Evolutionary conservation across 345 rosid species (phyloP), one percentile per base, ranked within the genome.

Genomic region (Firmiana major): DNA sequence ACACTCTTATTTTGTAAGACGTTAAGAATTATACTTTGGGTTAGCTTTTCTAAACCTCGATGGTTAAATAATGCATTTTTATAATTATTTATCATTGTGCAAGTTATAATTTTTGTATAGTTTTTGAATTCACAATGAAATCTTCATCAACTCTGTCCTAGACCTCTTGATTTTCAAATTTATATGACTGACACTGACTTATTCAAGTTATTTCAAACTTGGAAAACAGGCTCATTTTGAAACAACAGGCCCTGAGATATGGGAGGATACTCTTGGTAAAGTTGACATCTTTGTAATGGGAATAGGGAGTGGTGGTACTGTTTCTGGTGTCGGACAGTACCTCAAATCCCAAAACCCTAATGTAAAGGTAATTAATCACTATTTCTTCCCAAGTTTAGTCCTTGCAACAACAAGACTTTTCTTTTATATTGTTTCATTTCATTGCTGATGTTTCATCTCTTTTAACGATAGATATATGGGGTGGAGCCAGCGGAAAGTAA

Each of bases 221-320:
- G 78, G 13, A 13, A 49, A 79, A 82, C 81, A 95, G 99, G 86
- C 83, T 71, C 99, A 96, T 81, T 96, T 82, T 80, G 98, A 96
- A 55, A 96, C 99, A 0, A 96, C 99, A 0, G 98, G 99, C 46
- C 99, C 97, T 79, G 98, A 96, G 84, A 93, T 96, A 78, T 96
- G 99, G 99, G 99, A 93, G 82, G 99, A 93, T 60, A 90, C 99
- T 4, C 85, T 82, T 68, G 97, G 99, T 19, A 83, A 91, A 77
- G 98, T 96, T 0, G 99, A 96, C 78, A 93, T 96, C 36, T 96
- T 93, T 58, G 91, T 96, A 19, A 96, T 93, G 98, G 99, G 99
- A 79, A 93, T 96, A 31, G 99, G 98, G 48, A 93, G 99, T 69
- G 99, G 99, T 55, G 99, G 99, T 38, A 96, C 99, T 0, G 99